Base-by-base conservation (phyloP, 345 rosid species). In the Hibiscus trionum region DNA sequence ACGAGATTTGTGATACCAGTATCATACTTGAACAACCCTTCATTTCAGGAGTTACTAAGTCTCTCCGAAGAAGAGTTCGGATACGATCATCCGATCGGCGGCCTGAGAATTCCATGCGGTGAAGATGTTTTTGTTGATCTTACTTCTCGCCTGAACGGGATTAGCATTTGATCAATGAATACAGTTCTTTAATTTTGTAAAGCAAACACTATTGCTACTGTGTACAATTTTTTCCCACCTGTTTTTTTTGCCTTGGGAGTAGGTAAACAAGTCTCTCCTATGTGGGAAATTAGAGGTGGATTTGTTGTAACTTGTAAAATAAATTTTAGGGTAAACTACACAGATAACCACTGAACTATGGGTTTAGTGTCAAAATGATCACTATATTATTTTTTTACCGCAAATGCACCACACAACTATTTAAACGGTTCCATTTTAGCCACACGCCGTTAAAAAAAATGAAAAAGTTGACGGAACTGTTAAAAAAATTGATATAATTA, bases 11-110 rank as follows among this genome's bases (percentile, higher is more conserved):
- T 74, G 52, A 73, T 84, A 15, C 85, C 82, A 1, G 50, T 80
- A 7, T 78, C 84, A 55, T 72, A 56, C 71, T 66, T 84, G 71
- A 80, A 68, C 52, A 74, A 52, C 7, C 74, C 78, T 72, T 49
- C 74, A 37, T 81, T 84, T 21, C 85, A 71, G 17, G 77, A 72
- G 12, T 70, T 84, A 73, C 69, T 80, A 15, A 53, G 66, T 33
- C 71, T 31, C 37, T 77, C 80, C 3, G 82, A 82, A 66, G 81
- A 80, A 72, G 88, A 82, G 61, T 82, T 80, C 17, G 82, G 86
- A n/a, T 80, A 70, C 42, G 33, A 78, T 67, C 80, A 80, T 75
- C 86, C 80, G 12, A 78, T 61, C 77, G 81, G 82, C 0, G 78
- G 78, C 21, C 82, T 82, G 42, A 84, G 86, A 3, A 76, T 82